Conservation (phyloP, 768 basidiomycete genomes). For the Termitomyces bulborhizus region DNA sequence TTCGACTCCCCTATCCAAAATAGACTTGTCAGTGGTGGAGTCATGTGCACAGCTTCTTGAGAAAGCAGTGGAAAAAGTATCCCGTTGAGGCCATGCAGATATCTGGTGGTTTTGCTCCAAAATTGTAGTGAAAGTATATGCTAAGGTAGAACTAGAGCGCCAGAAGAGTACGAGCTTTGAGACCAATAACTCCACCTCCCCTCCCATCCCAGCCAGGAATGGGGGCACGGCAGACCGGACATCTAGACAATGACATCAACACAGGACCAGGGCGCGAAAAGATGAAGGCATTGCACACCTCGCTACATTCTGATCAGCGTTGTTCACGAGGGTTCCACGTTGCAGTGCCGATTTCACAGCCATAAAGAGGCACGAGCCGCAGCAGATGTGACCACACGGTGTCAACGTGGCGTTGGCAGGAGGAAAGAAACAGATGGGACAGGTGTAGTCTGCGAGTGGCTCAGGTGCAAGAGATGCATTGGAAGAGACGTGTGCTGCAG, state of each 20-base stretch:
- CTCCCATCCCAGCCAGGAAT: conserved; percentile 68
- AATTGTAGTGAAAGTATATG: too few species aligned
- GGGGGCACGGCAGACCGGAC: conserved; percentile 64
- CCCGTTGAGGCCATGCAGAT: not conserved
- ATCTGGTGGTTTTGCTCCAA: not conserved
- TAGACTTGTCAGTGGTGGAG: not conserved
- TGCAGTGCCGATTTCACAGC: conserved; percentile 60
- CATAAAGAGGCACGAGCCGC: conserved; percentile 69
- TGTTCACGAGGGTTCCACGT: conserved; percentile 29
- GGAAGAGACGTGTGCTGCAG: conserved; percentile 9
- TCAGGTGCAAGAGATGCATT: conserved; percentile 19
- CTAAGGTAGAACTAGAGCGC: not conserved
- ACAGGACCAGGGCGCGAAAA: not conserved
- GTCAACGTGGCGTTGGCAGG: conserved; percentile 73
- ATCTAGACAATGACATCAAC: conserved; percentile 29
- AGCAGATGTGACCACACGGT: conserved; percentile 76
- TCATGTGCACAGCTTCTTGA: not conserved
- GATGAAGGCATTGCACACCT: conserved; percentile 22
- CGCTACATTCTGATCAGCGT: conserved; percentile 25
- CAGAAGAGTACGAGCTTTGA: conserved; percentile 41
- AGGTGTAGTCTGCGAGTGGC: conserved; percentile 56
- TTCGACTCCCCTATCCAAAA: not conserved
- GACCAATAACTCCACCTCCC: conserved; percentile 62
- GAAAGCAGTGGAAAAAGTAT: not conserved
- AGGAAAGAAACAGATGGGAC: conserved; percentile 75